Conservation (phyloP, 768 basidiomycete genomes). For the Chalciporus pseudorubinellus region DNA sequence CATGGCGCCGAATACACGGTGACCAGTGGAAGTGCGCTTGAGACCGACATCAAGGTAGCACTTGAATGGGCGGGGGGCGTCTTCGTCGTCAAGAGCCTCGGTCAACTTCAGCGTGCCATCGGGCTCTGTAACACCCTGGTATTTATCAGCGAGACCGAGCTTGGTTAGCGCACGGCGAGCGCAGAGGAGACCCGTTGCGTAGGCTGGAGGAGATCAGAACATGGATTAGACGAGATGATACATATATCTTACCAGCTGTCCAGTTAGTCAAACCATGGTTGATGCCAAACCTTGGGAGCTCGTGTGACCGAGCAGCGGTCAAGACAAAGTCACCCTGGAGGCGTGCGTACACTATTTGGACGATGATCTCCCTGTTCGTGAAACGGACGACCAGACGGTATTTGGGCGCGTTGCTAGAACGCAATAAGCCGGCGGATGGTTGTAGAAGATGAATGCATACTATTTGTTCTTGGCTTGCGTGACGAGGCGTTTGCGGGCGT, state of each 20-base stretch:
- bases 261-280: conserved; percentile 99
- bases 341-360: conserved; percentile 95
- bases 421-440: conserved; percentile 5
- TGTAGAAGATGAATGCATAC: conserved; percentile 39
- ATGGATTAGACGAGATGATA: not conserved
- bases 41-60: conserved; percentile 98
- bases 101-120: conserved; percentile 82
- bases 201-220: conserved; percentile 50
- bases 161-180: conserved; percentile 95
- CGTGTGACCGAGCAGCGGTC: conserved; percentile 81
- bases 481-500: conserved; percentile 95
- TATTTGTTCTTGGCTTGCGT: conserved; percentile 99
- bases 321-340: conserved; percentile 96
- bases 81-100: conserved; percentile 86
- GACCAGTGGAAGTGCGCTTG: conserved; percentile 95
- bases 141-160: conserved; percentile 96
- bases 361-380: conserved; percentile 96
- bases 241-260: conserved; percentile 70
- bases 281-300: conserved; percentile 95
- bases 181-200: conserved; percentile 93
- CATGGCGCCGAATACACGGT: conserved; percentile 96
- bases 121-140: conserved; percentile 89
- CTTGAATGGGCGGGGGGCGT: conserved; percentile 98
- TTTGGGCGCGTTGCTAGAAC: conserved; percentile 84
- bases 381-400: conserved; percentile 98